Conservation (phyloP, 805 yeast genomes). For the Candida adriatica region DNA sequence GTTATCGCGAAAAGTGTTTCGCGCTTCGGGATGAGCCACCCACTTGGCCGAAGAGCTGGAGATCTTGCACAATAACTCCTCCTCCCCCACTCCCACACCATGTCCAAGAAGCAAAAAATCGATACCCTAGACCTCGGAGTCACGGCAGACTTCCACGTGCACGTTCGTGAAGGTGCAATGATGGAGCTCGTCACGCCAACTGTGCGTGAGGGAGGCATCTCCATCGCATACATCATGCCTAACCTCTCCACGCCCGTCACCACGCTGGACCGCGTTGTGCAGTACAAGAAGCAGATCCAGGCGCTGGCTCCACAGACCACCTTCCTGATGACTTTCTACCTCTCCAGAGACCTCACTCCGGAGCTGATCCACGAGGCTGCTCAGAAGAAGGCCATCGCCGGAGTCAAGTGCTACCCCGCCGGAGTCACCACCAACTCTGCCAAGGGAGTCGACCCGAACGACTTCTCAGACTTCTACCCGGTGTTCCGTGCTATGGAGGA, state of each 20-base stretch:
- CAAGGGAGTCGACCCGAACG: slow-evolving; percentile 90
- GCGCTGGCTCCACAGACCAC: slow-evolving; percentile 73
- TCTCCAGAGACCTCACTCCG: slow-evolving; percentile 75
- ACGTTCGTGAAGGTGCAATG: slow-evolving; percentile 90
- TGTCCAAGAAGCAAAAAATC: too few species aligned
- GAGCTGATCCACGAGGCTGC: slow-evolving; percentile 81
- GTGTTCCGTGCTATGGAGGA: slow-evolving; percentile 84
- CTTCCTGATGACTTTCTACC: slow-evolving; percentile 85
- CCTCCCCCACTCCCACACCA: too few species aligned
- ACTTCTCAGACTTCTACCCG: slow-evolving; percentile 83
- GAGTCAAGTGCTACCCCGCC: slow-evolving; percentile 96
- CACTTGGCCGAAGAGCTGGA: too few species aligned
- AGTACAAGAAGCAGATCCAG: slow-evolving; percentile 61
- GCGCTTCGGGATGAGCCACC: too few species aligned
- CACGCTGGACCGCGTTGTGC: slow-evolving; percentile 60
- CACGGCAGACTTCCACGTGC: slow-evolving; percentile 93
- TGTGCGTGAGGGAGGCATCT: slow-evolving; percentile 82
- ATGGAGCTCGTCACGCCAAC: slow-evolving; percentile 89
- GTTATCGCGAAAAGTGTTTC: too few species aligned
- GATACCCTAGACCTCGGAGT: slow-evolving; percentile 43
- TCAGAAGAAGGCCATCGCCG: slow-evolving; percentile 56
- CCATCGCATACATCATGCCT: slow-evolving; percentile 94
- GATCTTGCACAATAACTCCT: too few species aligned
- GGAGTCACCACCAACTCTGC: slow-evolving; percentile 97
- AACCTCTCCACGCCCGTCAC: slow-evolving; percentile 90